Evolutionary conservation across 2,329 filamentous ascomycete genomes (phyloP).

Genomic region (Phyllosticta citrichinensis): DNA sequence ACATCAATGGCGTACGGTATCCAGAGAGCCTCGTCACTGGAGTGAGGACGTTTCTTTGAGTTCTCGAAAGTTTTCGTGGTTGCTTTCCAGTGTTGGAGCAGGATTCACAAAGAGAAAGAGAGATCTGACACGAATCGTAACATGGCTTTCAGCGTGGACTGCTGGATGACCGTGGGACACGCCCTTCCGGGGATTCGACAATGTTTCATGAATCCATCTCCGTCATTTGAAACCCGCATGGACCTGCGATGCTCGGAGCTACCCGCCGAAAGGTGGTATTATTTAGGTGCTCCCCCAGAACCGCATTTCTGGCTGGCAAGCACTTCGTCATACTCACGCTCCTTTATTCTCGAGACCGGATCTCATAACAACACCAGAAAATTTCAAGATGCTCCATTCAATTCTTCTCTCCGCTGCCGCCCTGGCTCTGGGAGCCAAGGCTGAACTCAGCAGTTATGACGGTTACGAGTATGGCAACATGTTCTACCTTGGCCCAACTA

Average conservation of each 20-base stretch:
- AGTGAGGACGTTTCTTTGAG: neutral
- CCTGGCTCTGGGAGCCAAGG: neutral
- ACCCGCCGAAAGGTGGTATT: neutral
- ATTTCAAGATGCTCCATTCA: neutral
- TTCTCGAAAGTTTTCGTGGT: neutral
- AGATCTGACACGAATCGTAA: neutral
- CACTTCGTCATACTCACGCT: neutral
- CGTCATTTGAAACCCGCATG: neutral
- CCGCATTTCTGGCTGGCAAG: neutral
- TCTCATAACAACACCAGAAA: neutral
- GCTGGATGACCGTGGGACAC: neutral
- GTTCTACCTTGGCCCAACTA: slow-evolving; percentile 11
- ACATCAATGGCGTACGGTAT: neutral
- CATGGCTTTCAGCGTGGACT: neutral
- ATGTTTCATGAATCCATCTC: neutral
- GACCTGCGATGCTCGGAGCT: neutral
- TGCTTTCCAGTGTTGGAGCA: neutral
- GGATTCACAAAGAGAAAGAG: neutral
- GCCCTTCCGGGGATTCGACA: neutral
- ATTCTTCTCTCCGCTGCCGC: neutral
- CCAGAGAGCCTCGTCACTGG: neutral
- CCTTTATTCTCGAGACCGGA: neutral
- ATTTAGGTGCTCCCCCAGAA: neutral
- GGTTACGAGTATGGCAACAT: slow-evolving; percentile 12
- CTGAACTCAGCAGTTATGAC: neutral